Base-by-base conservation (phyloP, 2,329 filamentous ascomycete species). In the Arthrobotrys sphaeroides region DNA sequence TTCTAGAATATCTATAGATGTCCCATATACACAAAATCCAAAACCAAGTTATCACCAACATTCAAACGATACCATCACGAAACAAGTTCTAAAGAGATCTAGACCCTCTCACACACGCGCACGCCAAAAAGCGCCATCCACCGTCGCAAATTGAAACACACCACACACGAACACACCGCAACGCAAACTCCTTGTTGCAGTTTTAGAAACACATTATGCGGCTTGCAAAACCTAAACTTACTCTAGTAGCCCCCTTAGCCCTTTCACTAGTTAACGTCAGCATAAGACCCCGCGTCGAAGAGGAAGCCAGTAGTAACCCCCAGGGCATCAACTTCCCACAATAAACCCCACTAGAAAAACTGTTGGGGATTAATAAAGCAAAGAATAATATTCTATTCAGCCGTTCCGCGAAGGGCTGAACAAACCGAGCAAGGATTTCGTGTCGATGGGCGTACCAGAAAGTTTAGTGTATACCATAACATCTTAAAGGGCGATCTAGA, bases 111-210 rank as follows among this genome's bases (percentile, higher is more conserved):
- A n/a, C n/a, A 20, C 18, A 22, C 36, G 9, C 6, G 16, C 18
- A 43, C 16, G 28, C 28, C 28, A 33, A n/a, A n/a, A n/a, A 33
- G 28, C 47, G 26, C 26, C 31, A 24, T 28, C 24, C 20, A 5
- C 9, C 16, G 49, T 55, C 18, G 10, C 31, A 55, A 38, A 38
- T 55, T 38, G 51, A 38, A 55, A 55, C 51, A 43, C 22, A 28
- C 38, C 57, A 31, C 18, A 60, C n/a, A 18, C 31, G 13, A 13
- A 28, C 55, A 2, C 3, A 18, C 13, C 18, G 26, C 65, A 69
- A 69, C 65, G 40, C 55, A 62, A 40, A 36, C 10, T 57, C 22
- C 64, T 33, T 70, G 66, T 70, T 70, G 66, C 33, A 70, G 33
- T 70, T 70, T 61, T 24, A 18, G 24, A 61, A 18, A n/a, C 38